Evolutionary conservation across 371 early-diverging fungal genomes (phyloP).

Genomic region (Mortierella polycephala): DNA sequence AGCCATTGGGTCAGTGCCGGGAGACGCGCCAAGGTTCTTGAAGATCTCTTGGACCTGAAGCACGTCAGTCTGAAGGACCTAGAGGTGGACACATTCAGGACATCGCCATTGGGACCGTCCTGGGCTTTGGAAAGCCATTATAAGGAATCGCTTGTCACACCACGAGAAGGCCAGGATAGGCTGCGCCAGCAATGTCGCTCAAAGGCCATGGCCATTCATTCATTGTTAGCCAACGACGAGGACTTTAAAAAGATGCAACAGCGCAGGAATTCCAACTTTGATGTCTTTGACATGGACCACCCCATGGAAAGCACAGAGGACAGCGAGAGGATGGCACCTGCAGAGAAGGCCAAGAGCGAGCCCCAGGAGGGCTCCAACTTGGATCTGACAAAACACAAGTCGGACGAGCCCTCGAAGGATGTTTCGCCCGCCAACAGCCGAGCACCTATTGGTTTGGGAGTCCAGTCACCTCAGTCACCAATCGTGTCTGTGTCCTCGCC

Average conservation of each 20-base stretch:
- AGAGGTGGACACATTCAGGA: conserved; percentile 44
- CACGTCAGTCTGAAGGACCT: conserved; percentile 46
- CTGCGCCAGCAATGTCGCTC: conserved; percentile 50
- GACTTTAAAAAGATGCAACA: conserved; percentile 32
- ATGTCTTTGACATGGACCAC: neutral
- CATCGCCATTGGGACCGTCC: conserved; percentile 17
- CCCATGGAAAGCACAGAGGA: neutral
- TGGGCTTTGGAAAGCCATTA: conserved; percentile 30
- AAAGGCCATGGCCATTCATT: conserved; percentile 53
- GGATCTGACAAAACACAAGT: neutral
- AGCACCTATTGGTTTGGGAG: neutral
- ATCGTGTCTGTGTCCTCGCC: neutral
- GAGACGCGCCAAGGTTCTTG: conserved; percentile 49
- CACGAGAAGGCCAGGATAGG: conserved; percentile 36
- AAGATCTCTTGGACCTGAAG: conserved; percentile 48
- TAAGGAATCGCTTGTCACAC: conserved; percentile 12
- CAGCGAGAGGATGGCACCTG: neutral
- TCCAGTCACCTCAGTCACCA: neutral
- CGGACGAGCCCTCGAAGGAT: neutral
- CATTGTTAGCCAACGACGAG: conserved; percentile 45
- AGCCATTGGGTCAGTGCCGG: conserved; percentile 47
- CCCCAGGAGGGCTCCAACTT: conserved; percentile 1
- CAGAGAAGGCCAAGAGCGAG: neutral
- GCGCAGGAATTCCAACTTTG: conserved; percentile 1
- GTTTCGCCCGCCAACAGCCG: neutral